Evolutionary conservation across 768 basidiomycete species (phyloP).

Genomic region (Phallus indusiatus): DNA sequence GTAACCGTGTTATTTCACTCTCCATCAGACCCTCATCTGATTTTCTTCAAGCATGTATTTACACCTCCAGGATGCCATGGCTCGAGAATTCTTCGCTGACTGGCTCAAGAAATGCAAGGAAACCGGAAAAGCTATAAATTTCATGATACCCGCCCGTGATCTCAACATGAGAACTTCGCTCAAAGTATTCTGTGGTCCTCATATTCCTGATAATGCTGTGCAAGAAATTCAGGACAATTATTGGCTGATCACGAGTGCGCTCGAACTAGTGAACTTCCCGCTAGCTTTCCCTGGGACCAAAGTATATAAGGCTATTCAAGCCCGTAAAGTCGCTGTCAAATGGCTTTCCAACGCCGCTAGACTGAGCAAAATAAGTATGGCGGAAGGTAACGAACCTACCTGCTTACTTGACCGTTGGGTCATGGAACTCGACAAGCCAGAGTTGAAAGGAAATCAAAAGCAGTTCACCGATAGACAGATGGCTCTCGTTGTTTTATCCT

Average conservation of each 20-base stretch:
- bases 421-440: conserved; percentile 51
- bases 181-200: conserved; percentile 87
- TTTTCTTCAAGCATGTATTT: background rate
- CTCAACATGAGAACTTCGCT: conserved; percentile 98
- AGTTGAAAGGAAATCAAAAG: conserved; percentile 57
- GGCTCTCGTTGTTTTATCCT: conserved; percentile 93
- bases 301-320: conserved; percentile 86
- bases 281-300: conserved; percentile 93
- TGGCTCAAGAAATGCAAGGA: conserved; percentile 18
- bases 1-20: conserved; percentile 32
- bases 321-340: conserved; percentile 75
- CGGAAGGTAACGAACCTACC: conserved; percentile 64
- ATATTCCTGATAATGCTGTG: conserved; percentile 75
- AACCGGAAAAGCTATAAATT: conserved; percentile 39
- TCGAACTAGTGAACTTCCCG: conserved; percentile 99
- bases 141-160: conserved; percentile 84
- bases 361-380: conserved; percentile 75
- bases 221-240: conserved; percentile 85
- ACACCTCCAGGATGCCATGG: conserved; percentile 19
- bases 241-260: conserved; percentile 90
- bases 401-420: conserved; percentile 97
- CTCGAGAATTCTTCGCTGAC: conserved; percentile 32
- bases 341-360: conserved; percentile 74
- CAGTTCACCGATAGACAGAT: conserved; percentile 94
- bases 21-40: background rate